Evolutionary conservation across 2,329 filamentous ascomycete species (phyloP), one percentile per base, ranked within the genome.

Genomic region (Calonectria fujianensis): DNA sequence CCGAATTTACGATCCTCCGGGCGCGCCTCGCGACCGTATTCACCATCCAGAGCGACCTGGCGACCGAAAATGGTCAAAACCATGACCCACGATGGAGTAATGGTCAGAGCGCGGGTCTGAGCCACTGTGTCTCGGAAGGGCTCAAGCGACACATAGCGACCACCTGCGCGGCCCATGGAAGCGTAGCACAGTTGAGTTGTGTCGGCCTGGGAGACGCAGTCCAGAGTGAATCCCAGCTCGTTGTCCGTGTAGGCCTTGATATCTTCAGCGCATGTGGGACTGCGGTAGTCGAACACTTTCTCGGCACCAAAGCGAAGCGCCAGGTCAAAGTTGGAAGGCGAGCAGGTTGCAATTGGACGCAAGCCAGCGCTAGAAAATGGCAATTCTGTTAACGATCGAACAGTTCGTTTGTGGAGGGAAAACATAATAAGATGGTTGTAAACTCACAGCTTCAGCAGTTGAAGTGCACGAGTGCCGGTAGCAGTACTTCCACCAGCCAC

Each of bases 241-340:
- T 73, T 73, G 3, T 59, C 65, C 48, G 71, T 73, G 50, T 73
- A 73, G 24, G 66, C 65, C 24, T 66, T 66, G 27, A 73, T 73
- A 24, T 69, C 66, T n/a, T 64, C 65, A n/a, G 54, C 71, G 18
- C 57, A 64, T n/a, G 54, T 59, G 6, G 71, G 39, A 9, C 54
- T 37, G 65, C 54, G 66, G 35, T 73, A 73, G 66, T 73, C 71
- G 48, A 73, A 65, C 39, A 54, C 67, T 27, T 64, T 65, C 29
- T 73, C 71, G 37, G 71, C 71, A 20, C 71, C 71, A 37, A 65
- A 73, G 10, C 37, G 57, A 27, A 50, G 37, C 6, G 57, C 71
- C 48, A 73, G 27, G 6, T 65, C 52, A 48, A 73, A 70, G 71
- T 69, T 69, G n/a, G 45, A 57, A 8, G 66, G 45, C 59, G 71